Evolutionary conservation across 371 early-diverging fungal genomes (phyloP).

Genomic region (Saksenaea vasiformis): DNA sequence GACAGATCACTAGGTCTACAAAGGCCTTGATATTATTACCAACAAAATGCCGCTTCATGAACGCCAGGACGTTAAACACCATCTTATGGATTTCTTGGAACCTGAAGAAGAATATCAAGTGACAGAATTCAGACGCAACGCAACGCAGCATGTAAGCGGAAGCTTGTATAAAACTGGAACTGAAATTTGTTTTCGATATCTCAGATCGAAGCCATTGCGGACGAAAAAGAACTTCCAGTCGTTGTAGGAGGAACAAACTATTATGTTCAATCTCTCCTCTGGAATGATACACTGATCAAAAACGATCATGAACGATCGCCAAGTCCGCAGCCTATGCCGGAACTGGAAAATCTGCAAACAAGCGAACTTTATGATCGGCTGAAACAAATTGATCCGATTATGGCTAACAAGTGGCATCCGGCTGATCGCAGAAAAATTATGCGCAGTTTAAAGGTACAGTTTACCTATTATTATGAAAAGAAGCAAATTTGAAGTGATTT

Average conservation of each 20-base stretch:
- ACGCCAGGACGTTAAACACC: slow-evolving; percentile 74
- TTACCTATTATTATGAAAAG: not conserved
- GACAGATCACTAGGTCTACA: slow-evolving; percentile 68
- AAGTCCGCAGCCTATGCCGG: slow-evolving; percentile 22
- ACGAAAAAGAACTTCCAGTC: slow-evolving; percentile 72
- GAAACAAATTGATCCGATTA: slow-evolving; percentile 77
- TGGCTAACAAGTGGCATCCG: slow-evolving; percentile 92
- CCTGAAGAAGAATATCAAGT: slow-evolving; percentile 84
- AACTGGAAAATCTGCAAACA: slow-evolving; percentile 44
- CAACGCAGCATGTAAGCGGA: slow-evolving; percentile 58
- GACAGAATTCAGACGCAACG: slow-evolving; percentile 80
- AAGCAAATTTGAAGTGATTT: not conserved
- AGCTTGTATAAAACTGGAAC: not conserved
- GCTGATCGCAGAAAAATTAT: slow-evolving; percentile 86
- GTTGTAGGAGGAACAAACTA: slow-evolving; percentile 97
- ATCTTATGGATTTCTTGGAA: slow-evolving; percentile 84
- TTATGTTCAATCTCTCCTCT: slow-evolving; percentile 89
- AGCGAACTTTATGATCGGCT: slow-evolving; percentile 61
- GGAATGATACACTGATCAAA: slow-evolving; percentile 68
- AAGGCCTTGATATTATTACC: slow-evolving; percentile 88
- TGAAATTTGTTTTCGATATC: not conserved
- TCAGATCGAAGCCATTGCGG: slow-evolving; percentile 79
- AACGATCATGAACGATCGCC: slow-evolving; percentile 1
- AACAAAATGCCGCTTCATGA: slow-evolving; percentile 90
- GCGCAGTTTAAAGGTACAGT: slow-evolving; percentile 73